These are phyloP conservation scores for Chrysanthemum makinoi DNA, from an alignment of 129 eudicot species.

Conservation along the genomic window DNA sequence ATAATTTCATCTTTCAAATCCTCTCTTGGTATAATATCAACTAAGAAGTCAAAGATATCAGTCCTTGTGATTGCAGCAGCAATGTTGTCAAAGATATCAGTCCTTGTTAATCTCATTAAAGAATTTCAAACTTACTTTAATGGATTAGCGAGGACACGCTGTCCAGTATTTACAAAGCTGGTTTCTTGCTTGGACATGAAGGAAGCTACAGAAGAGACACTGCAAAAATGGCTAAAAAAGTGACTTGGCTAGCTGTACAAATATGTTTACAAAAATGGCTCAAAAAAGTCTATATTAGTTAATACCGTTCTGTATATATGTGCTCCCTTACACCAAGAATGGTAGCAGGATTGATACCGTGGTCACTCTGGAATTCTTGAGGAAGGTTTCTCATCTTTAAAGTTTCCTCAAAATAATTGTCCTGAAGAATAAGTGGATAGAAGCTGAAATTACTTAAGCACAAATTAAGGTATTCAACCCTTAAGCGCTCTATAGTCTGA, in stretches of 20 bases:
- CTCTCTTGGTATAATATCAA: no score
- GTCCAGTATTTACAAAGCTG: slow-evolving; percentile 96
- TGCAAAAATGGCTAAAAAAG: slow-evolving; percentile 35
- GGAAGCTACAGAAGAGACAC: slow-evolving; percentile 95
- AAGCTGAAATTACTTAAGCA: no score
- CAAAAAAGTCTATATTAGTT: neutral
- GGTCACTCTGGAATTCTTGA: slow-evolving; percentile 70
- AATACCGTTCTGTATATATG: slow-evolving; percentile 95
- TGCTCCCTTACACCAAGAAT: slow-evolving; percentile 99
- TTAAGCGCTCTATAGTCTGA: no score
- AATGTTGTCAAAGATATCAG: no score
- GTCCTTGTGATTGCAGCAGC: no score
- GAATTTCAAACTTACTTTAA: slow-evolving; percentile 58
- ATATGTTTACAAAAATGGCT: neutral
- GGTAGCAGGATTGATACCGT: slow-evolving; percentile 77
- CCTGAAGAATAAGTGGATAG: slow-evolving; percentile 22
- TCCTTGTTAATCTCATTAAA: neutral
- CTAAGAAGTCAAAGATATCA: no score
- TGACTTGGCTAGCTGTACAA: neutral
- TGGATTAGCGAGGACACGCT: slow-evolving; percentile 94
- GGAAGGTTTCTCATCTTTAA: slow-evolving; percentile 98
- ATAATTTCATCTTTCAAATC: no score
- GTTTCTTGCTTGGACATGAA: slow-evolving; percentile 98
- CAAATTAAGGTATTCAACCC: no score
- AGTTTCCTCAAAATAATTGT: slow-evolving; percentile 98